phyloP scores from a whole-genome alignment of 257 asterid species.

The Scutellaria baicalensis region DNA sequence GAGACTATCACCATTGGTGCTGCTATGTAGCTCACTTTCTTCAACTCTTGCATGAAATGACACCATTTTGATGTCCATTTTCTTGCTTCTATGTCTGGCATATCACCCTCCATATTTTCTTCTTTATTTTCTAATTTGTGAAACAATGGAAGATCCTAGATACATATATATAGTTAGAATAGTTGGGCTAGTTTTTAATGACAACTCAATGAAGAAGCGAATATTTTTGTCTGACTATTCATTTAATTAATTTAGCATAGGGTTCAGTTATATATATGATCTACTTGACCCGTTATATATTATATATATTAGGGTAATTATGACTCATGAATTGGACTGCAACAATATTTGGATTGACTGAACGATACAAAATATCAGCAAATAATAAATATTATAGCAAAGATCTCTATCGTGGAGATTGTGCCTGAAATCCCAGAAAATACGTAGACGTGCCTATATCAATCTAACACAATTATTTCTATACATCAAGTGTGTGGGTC shows the following conservation, averaged over 20 bases:
- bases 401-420: not conserved
- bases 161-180: too few relatives aligned
- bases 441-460: too few relatives aligned
- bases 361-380: not conserved
- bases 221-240: not conserved
- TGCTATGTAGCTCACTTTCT: conserved; percentile 29
- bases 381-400: not conserved
- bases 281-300: not conserved
- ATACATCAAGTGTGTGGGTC: too few relatives aligned
- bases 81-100: not conserved
- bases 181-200: not conserved
- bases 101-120: not conserved
- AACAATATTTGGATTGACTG: not conserved
- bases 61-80: conserved; percentile 11
- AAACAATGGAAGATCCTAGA: not conserved
- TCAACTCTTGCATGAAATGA: conserved; percentile 25
- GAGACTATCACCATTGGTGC: conserved; percentile 48
- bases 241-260: not conserved
- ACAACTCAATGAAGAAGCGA: too few relatives aligned
- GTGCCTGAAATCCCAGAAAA: not conserved
- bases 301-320: not conserved
- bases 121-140: not conserved
- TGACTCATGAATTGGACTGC: not conserved
- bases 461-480: too few relatives aligned
- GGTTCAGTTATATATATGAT: not conserved